Base-by-base conservation (phyloP, 108 stramenopile species). In the Asterionellopsis glacialis region DNA sequence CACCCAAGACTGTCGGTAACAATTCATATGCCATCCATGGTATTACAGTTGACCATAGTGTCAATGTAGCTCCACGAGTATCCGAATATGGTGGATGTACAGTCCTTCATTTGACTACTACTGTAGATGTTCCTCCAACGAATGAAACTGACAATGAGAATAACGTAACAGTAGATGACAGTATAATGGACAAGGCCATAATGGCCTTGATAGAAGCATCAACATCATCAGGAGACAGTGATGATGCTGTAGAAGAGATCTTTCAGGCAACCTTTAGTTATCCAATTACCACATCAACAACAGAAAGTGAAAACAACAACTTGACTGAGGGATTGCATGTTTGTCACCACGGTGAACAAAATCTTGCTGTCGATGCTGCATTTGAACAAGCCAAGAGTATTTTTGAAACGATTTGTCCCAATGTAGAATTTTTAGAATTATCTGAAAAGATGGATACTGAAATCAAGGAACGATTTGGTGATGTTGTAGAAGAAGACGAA, bases 401-500 rank as follows among this genome's bases (percentile, higher is more conserved):
- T 11, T 91, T 91, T 67, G 51, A 73, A 7, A 25, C 55, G 13
- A 87, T 91, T 62, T 90, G 89, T 70, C 85, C 83, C n/a, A 76
- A 72, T 27, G 44, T 43, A 18, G 73, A 83, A 21, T 90, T 90
- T 64, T 64, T 90, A 52, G 76, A 51, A 11, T 22, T 84, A 54
- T 77, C 81, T 45, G 44, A 62, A 63, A 63, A 68, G 45, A 60
- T 83, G 51, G 69, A 75, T 41, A 26, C 41, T n/a, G 54, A 44
- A 13, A 74, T 90, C 11, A 77, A 84, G 45, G 85, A 90, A 51
- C 64, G 77, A 24, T 73, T 79, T 18, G 73, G 73, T 54, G 65
- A 53, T 24, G 54, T 56, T 38, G 65, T 55, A 23, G 68, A 88
- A 22, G 82, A 85, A 28, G 90, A 87, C 61, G 84, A 87, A 21